These are phyloP conservation scores for Fermentozyma sake DNA, from an alignment of 1,139 yeast species.

Conservation along the genomic window DNA sequence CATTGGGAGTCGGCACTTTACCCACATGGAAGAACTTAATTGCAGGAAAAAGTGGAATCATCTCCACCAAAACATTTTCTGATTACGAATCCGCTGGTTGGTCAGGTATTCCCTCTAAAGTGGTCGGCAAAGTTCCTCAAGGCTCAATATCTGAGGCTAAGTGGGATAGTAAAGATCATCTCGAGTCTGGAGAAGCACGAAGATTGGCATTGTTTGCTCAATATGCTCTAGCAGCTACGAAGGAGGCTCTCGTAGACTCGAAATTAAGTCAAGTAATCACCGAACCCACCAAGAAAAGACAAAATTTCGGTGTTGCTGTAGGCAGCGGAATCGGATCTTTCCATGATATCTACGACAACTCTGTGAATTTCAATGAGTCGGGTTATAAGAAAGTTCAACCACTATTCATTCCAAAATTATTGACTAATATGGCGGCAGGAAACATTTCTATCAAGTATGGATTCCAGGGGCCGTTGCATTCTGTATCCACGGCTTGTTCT, in stretches of 20 bases:
- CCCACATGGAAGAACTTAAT: constrained; percentile 52
- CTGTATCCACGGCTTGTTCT: constrained; percentile 94
- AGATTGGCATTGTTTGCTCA: constrained; percentile 72
- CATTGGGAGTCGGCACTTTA: constrained; percentile 69
- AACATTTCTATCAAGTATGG: constrained; percentile 77
- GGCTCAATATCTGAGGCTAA: constrained; percentile 48
- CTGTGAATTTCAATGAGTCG: constrained; percentile 41
- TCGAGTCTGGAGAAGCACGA: constrained; percentile 45
- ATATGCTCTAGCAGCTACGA: constrained; percentile 72
- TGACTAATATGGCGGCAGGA: constrained; percentile 95
- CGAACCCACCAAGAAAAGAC: constrained; percentile 1
- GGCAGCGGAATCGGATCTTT: constrained; percentile 95
- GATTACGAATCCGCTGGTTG: constrained; percentile 44
- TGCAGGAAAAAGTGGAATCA: constrained; percentile 50
- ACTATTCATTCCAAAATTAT: constrained; percentile 73
- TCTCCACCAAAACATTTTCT: constrained; percentile 48
- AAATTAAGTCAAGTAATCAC: constrained; percentile 11
- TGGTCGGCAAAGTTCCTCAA: constrained; percentile 67
- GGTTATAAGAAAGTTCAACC: constrained; percentile 83
- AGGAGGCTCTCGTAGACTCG: constrained; percentile 73
- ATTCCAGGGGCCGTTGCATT: constrained; percentile 79
- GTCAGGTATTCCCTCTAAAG: constrained; percentile 65
- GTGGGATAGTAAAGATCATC: constrained; percentile 47
- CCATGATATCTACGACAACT: constrained; percentile 64
- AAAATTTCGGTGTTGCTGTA: constrained; percentile 62